Conservation (phyloP, 768 basidiomycete genomes). For the Exidia glandulosa region DNA sequence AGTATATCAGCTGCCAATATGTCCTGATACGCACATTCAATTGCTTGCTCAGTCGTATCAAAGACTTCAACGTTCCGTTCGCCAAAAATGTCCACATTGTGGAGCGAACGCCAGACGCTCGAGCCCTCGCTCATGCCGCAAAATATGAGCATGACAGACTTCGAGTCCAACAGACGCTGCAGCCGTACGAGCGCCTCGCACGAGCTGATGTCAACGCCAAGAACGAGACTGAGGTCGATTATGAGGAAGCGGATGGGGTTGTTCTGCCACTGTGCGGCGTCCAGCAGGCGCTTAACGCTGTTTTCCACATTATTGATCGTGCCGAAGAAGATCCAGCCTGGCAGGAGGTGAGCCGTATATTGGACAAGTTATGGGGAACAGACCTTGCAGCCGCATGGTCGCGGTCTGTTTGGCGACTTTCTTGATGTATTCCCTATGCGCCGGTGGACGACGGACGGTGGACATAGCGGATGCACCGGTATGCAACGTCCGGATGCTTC, state of each 20-base stretch:
- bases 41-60: slow-evolving; percentile 71
- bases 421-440: slow-evolving; percentile 83
- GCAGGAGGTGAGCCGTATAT: background rate
- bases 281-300: slow-evolving; percentile 64
- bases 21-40: slow-evolving; percentile 61
- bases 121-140: slow-evolving; percentile 67
- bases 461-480: slow-evolving; percentile 80
- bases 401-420: slow-evolving; percentile 87
- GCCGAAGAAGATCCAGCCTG: slow-evolving; percentile 84
- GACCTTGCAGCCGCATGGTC: slow-evolving; percentile 77
- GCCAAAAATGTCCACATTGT: slow-evolving; percentile 71
- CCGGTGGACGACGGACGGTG: slow-evolving; percentile 79
- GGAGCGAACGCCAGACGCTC: slow-evolving; percentile 57
- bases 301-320: slow-evolving; percentile 88
- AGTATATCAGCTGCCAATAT: background rate
- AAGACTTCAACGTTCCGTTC: slow-evolving; percentile 74
- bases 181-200: slow-evolving; percentile 92
- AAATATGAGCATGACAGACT: slow-evolving; percentile 75
- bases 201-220: slow-evolving; percentile 87
- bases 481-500: slow-evolving; percentile 74
- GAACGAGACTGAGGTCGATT: slow-evolving; percentile 75
- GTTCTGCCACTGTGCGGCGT: slow-evolving; percentile 55
- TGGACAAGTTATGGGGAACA: background rate
- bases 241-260: slow-evolving; percentile 85
- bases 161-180: slow-evolving; percentile 65